Evolutionary conservation across 805 yeast genomes (phyloP).

Genomic region (Saturnispora quitensis): DNA sequence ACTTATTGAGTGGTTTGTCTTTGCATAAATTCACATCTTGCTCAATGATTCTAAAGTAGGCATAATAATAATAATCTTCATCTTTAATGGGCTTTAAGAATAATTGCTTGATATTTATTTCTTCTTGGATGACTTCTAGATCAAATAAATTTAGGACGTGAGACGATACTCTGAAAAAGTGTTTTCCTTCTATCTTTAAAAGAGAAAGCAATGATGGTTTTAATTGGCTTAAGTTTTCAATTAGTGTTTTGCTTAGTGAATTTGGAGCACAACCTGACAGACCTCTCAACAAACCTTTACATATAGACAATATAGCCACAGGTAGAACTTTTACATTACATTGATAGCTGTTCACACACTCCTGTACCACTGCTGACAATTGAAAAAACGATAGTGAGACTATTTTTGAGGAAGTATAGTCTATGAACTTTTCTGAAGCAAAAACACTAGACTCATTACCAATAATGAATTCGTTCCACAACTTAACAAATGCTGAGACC

Average conservation of each 20-base stretch:
- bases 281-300: constrained; percentile 33
- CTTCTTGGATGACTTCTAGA: constrained; percentile 16
- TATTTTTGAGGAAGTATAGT: constrained; percentile 33
- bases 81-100: constrained; percentile 1
- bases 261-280: constrained; percentile 23
- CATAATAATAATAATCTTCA: constrained; percentile 15
- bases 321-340: constrained; percentile 10
- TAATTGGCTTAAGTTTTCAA: constrained; percentile 13
- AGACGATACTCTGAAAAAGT: constrained; percentile 38
- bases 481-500: constrained; percentile 35
- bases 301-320: constrained; percentile 23
- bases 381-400: constrained; percentile 41
- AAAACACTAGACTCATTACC: constrained; percentile 6
- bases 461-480: constrained; percentile 31
- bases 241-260: constrained; percentile 19
- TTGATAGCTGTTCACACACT: constrained; percentile 11
- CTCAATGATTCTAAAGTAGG: constrained; percentile 37
- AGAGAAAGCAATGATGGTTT: constrained; percentile 18
- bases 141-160: constrained; percentile 41
- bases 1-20: constrained; percentile 13
- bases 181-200: constrained; percentile 14
- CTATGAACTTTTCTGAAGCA: constrained; percentile 25
- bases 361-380: constrained; percentile 22
- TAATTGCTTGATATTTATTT: background rate
- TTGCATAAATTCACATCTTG: constrained; percentile 22